A percentile compares a stretch with the other conserved stretches of the same genome.
Conservation (phyloP, 1,284 basidiomycete species). For the Polyporus tsugae region DNA sequence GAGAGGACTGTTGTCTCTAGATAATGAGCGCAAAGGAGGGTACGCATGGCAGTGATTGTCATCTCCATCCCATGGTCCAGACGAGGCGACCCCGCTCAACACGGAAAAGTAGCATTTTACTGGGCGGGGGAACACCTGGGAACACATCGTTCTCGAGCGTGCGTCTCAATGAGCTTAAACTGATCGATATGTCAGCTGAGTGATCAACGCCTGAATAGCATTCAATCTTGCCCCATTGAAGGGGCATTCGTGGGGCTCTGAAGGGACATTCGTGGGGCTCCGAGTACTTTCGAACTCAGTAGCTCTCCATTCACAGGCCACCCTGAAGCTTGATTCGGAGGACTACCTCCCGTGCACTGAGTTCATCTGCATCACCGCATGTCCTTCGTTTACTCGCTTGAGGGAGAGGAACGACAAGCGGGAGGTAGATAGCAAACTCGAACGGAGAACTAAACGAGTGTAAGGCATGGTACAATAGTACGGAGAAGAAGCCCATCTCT, state of each 20-base stretch:
- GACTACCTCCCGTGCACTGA: not conserved
- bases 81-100: not conserved
- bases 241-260: no score
- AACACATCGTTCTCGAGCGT: not conserved
- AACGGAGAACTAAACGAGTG: not conserved
- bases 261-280: no score
- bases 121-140: no score
- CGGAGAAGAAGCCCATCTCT: no score
- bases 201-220: no score
- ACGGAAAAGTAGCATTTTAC: not conserved
- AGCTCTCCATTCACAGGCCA: not conserved
- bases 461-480: no score
- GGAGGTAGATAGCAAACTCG: not conserved
- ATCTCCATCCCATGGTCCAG: not conserved
- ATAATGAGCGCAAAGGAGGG: not conserved
- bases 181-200: not conserved
- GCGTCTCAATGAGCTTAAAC: not conserved
- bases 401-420: not conserved
- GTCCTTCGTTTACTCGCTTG: no score
- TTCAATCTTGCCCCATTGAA: no score
- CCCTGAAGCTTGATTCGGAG: not conserved
- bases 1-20: not conserved
- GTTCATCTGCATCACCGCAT: not conserved
- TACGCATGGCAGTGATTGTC: not conserved
- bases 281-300: no score